Conservation (phyloP, 192 early-diverging fungal species). For the Obelidium mucronatum region DNA sequence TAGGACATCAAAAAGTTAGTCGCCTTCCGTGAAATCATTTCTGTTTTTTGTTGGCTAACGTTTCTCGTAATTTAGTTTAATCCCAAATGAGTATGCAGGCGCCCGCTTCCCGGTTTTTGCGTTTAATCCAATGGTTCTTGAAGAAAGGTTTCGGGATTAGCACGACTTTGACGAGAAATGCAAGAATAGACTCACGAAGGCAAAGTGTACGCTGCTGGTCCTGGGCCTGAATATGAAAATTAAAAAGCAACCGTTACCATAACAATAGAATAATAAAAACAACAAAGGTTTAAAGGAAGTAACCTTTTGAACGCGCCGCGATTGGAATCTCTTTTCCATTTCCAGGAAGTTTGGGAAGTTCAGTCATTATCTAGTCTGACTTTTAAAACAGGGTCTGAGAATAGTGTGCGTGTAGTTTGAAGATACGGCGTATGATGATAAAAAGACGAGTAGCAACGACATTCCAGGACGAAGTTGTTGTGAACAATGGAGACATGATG, state of each 20-base stretch:
- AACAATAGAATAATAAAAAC: too few species aligned
- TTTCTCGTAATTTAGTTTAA: conserved; percentile 53
- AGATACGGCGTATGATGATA: too few species aligned
- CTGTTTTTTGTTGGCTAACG: conserved; percentile 28
- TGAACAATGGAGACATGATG: too few species aligned
- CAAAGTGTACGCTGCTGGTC: conserved; percentile 65
- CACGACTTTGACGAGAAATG: not conserved
- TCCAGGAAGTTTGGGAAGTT: conserved; percentile 7
- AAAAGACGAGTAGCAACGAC: too few species aligned
- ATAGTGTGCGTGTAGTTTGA: too few species aligned
- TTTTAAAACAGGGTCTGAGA: too few species aligned
- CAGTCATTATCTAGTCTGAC: conserved; percentile 17
- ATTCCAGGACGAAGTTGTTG: too few species aligned
- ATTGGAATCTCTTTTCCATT: conserved; percentile 55
- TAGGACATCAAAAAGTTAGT: conserved; percentile 12
- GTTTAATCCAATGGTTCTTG: conserved; percentile 56
- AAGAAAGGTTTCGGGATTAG: not conserved
- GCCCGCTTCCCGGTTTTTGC: conserved; percentile 57
- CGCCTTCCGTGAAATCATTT: not conserved
- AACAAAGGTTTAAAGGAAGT: too few species aligned
- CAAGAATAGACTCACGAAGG: conserved; percentile 65
- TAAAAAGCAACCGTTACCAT: too few species aligned
- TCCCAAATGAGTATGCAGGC: conserved; percentile 67
- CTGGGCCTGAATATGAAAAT: conserved; percentile 60
- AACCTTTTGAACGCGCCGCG: conserved; percentile 63